Evolutionary conservation across 164 flowering plant species (phyloP).

Genomic region (Piper longum): DNA sequence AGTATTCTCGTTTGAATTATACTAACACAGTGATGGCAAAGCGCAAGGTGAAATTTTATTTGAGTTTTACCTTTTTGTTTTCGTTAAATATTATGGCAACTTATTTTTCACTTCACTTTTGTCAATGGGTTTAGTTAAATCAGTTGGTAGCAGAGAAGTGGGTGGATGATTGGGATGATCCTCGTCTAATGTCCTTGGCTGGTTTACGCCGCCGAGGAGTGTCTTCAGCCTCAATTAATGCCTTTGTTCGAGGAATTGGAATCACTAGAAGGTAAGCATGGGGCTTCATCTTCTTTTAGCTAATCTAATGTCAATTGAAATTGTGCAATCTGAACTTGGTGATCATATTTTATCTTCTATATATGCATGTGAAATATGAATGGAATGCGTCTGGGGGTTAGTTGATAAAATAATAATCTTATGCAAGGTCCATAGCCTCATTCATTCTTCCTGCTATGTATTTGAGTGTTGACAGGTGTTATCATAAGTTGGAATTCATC

Average conservation of each 20-base stretch:
- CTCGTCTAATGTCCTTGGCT: slow-evolving; percentile 94
- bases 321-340: not conserved
- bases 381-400: too few relatives aligned
- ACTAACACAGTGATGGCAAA: slow-evolving; percentile 97
- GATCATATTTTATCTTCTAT: not conserved
- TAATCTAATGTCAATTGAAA: too few relatives aligned
- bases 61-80: not conserved
- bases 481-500: too few relatives aligned
- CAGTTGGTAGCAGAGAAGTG: slow-evolving; percentile 73
- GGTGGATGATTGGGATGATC: slow-evolving; percentile 99
- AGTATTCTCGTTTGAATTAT: slow-evolving; percentile 82
- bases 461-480: too few relatives aligned
- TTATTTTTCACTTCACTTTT: not conserved
- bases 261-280: slow-evolving; percentile 73
- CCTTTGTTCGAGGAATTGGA: slow-evolving; percentile 88
- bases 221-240: slow-evolving; percentile 68
- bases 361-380: not conserved
- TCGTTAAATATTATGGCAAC: not conserved
- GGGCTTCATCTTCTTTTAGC: too few relatives aligned
- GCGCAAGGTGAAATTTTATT: slow-evolving; percentile 48
- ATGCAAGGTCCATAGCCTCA: too few relatives aligned
- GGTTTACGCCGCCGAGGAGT: slow-evolving; percentile 89
- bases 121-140: slow-evolving; percentile 40
- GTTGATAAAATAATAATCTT: too few relatives aligned
- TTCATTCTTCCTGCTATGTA: too few relatives aligned